These are phyloP conservation scores for Cylindrotheca closterium DNA, from an alignment of 108 stramenopile genomes.

Conservation along the genomic window DNA sequence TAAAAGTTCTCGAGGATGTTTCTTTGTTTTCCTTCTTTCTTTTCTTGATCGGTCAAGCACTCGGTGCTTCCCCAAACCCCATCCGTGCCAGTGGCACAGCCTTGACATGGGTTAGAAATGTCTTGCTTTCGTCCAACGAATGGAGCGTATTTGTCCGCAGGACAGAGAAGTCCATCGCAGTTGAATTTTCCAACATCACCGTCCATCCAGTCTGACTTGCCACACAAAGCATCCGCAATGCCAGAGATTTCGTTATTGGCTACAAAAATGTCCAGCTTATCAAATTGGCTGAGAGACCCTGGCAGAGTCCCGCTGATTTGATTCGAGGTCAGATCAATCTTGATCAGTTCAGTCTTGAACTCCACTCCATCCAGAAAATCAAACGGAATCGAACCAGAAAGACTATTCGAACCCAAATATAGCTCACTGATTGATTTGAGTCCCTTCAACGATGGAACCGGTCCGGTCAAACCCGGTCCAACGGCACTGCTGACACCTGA, in stretches of 20 bases:
- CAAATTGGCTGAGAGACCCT: constrained; percentile 36
- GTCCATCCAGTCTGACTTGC: constrained; percentile 40
- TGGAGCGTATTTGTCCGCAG: constrained; percentile 50
- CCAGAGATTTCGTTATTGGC: constrained; percentile 32
- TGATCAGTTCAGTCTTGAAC: constrained; percentile 24
- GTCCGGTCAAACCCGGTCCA: constrained; percentile 33
- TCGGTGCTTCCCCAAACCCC: constrained; percentile 30
- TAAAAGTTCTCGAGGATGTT: constrained; percentile 57
- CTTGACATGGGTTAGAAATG: constrained; percentile 16
- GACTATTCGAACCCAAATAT: constrained; percentile 42
- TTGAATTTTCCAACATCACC: constrained; percentile 51
- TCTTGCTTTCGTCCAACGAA: constrained; percentile 20
- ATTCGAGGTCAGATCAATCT: constrained; percentile 46
- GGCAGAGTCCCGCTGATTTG: constrained; percentile 44
- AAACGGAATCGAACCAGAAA: constrained; percentile 49
- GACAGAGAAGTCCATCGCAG: constrained; percentile 87
- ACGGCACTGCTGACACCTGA: constrained; percentile 17
- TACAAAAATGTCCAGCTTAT: constrained; percentile 25
- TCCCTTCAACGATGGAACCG: constrained; percentile 25
- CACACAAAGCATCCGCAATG: constrained; percentile 36
- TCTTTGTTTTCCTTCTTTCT: constrained; percentile 35
- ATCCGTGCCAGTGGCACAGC: constrained; percentile 33
- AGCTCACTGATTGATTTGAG: constrained; percentile 18
- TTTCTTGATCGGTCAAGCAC: constrained; percentile 24
- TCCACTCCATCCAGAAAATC: constrained; percentile 44